A percentile compares a stretch with the other conserved stretches of the same genome.
Conservation (phyloP, 106 monocot genomes). For the Dendrobium officinale region DNA sequence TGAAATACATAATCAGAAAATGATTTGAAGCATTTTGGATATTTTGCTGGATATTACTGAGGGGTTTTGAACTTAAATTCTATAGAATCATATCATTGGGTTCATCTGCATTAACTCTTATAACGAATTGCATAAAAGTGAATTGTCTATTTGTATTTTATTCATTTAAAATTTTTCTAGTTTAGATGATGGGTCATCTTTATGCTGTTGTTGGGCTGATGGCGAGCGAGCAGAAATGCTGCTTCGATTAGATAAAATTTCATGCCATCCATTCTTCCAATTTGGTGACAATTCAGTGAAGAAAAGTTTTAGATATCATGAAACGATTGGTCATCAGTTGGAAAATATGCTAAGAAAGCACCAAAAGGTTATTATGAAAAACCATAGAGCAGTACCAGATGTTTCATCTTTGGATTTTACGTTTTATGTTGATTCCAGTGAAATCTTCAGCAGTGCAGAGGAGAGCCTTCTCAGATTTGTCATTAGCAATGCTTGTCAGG, state of each 20-base stretch:
- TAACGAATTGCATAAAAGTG: background rate
- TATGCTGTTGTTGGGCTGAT: constrained; percentile 80
- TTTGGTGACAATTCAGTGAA: constrained; percentile 1
- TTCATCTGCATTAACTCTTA: background rate
- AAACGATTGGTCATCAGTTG: constrained; percentile 37
- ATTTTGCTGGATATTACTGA: no score
- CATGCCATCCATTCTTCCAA: constrained; percentile 14
- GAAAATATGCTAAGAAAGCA: constrained; percentile 63
- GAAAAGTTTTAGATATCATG: background rate
- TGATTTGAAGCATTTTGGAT: background rate
- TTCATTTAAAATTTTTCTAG: constrained; percentile 5
- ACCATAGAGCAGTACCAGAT: constrained; percentile 37
- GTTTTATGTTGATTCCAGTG: constrained; percentile 30
- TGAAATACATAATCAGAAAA: constrained; percentile 1
- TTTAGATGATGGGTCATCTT: constrained; percentile 80
- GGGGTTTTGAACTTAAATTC: no score
- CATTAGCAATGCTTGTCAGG: constrained; percentile 45
- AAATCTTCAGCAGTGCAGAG: constrained; percentile 46
- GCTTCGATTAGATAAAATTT: constrained; percentile 51
- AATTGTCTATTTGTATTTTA: background rate
- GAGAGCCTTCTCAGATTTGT: constrained; percentile 52
- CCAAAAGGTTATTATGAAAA: constrained; percentile 35
- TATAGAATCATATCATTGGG: background rate
- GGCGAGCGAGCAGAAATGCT: constrained; percentile 40
- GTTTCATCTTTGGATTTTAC: constrained; percentile 29